Evolutionary conservation across 2,329 filamentous ascomycete species (phyloP).

Genomic region (Pseudogymnoascus sp.): DNA sequence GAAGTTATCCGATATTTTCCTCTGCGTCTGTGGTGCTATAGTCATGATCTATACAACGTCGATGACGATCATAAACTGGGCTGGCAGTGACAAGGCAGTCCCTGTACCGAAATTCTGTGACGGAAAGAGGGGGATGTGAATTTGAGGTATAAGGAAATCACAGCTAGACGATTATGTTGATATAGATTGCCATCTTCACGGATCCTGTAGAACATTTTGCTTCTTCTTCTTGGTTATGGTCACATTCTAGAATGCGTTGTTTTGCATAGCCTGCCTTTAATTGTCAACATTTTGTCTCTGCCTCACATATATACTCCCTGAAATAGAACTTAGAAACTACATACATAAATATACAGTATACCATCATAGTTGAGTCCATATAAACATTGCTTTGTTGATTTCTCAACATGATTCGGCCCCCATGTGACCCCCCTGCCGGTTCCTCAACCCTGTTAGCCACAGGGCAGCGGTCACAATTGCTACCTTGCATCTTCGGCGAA

Average conservation of each 20-base stretch:
- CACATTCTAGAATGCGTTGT: conserved; percentile 1
- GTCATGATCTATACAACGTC: conserved; percentile 90
- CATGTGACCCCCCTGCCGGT: neutral
- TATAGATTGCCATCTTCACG: neutral
- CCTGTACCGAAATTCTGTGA: conserved; percentile 60
- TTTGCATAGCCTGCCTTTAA: conserved; percentile 8
- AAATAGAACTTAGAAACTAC: neutral
- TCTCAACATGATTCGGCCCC: neutral
- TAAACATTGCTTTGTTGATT: neutral
- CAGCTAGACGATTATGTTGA: neutral
- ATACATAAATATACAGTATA: neutral
- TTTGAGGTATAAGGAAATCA: neutral
- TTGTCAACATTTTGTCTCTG: neutral
- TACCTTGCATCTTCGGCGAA: neutral
- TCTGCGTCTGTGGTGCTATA: conserved; percentile 75
- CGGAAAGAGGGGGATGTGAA: neutral
- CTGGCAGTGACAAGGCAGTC: conserved; percentile 43
- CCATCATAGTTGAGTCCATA: neutral
- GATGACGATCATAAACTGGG: conserved; percentile 83
- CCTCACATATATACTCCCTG: neutral
- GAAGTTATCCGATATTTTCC: conserved; percentile 62
- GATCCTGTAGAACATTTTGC: neutral
- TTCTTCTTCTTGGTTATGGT: conserved; percentile 1
- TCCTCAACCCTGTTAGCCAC: neutral
- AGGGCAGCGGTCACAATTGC: neutral